Evolutionary conservation across 2,329 filamentous ascomycete genomes (phyloP).

Genomic region (Beauveria sp.): DNA sequence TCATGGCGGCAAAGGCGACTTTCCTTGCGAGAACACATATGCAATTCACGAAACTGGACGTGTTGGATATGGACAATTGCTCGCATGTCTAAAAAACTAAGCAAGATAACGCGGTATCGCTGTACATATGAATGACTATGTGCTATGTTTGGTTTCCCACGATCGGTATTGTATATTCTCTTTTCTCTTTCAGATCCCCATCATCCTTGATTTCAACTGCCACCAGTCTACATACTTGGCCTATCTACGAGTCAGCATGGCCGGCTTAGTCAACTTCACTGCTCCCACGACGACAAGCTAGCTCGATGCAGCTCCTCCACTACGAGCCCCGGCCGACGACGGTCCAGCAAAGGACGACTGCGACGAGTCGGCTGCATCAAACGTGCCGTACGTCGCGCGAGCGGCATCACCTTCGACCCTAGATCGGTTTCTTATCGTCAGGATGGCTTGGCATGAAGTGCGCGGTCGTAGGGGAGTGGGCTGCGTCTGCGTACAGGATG

Average conservation of each 20-base stretch:
- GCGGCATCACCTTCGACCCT: neutral
- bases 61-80: too few species aligned
- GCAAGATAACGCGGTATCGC: too few species aligned
- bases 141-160: neutral
- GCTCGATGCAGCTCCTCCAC: neutral
- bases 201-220: neutral
- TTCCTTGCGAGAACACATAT: too few species aligned
- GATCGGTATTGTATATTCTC: neutral
- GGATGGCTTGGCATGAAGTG: neutral
- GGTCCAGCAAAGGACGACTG: neutral
- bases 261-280: neutral
- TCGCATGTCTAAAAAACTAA: too few species aligned
- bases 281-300: neutral
- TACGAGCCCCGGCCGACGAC: neutral
- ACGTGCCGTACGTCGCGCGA: slow-evolving; percentile 1
- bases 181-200: neutral
- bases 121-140: neutral
- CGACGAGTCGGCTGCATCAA: neutral
- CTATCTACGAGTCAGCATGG: too few species aligned
- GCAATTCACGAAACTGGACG: neutral
- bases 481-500: slow-evolving; percentile 13
- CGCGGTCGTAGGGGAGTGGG: neutral
- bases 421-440: slow-evolving; percentile 11
- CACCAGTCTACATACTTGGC: neutral
- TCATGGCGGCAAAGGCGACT: too few species aligned